A percentile compares a stretch with the other conserved stretches of the same genome.
These are phyloP conservation scores for Epichloe uncinata DNA, from an alignment of 2,329 filamentous ascomycete genomes.

Conservation along the genomic window DNA sequence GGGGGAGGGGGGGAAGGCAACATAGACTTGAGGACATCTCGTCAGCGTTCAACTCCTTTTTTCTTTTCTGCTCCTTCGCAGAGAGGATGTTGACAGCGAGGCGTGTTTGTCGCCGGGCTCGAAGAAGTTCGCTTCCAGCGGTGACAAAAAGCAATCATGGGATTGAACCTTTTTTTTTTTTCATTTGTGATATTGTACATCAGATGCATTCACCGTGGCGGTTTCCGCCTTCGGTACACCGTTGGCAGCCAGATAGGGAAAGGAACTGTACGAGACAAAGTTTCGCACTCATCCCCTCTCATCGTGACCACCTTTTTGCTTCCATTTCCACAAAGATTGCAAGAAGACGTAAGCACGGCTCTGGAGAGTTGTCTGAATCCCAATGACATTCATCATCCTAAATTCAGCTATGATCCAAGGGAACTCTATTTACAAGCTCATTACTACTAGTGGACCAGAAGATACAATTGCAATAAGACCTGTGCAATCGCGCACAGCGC, in stretches of 20 bases:
- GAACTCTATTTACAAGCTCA: too few species aligned
- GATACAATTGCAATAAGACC: too few species aligned
- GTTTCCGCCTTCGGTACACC: not conserved
- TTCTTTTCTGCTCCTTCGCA: not conserved
- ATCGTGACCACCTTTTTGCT: too few species aligned
- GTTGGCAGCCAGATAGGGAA: not conserved
- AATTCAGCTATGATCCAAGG: too few species aligned
- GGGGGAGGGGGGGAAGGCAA: not conserved
- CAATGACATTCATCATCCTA: too few species aligned
- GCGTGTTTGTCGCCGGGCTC: not conserved
- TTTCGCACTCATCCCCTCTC: too few species aligned
- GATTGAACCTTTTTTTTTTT: not conserved
- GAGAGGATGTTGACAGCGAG: not conserved
- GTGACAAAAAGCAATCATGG: not conserved
- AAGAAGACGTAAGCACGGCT: too few species aligned
- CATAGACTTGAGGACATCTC: not conserved
- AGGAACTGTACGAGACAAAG: too few species aligned
- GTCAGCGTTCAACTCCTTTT: not conserved
- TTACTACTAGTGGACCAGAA: too few species aligned
- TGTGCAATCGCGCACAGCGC: too few species aligned
- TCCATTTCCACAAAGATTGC: too few species aligned
- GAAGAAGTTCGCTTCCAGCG: not conserved
- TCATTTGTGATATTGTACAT: constrained; percentile 9
- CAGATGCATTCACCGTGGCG: constrained; percentile 6
- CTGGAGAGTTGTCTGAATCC: too few species aligned